phyloP scores from a whole-genome alignment of 1,139 yeast species.

The Suzukiozyma palmioleophila region DNA sequence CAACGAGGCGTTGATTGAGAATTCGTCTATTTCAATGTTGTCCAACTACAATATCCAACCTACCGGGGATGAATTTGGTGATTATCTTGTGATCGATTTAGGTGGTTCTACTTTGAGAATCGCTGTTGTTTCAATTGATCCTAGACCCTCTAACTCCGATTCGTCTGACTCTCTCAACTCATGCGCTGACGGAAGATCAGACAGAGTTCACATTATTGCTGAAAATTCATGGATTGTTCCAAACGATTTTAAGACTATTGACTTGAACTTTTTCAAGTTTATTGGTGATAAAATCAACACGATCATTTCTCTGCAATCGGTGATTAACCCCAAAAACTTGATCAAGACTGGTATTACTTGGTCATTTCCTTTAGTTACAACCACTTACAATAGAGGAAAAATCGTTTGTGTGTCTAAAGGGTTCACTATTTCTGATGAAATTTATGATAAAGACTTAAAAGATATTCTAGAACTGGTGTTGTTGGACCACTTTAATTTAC shows the following conservation, averaged over 20 bases:
- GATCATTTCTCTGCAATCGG: constrained; percentile 24
- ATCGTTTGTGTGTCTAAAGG: constrained; percentile 51
- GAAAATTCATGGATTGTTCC: constrained; percentile 40
- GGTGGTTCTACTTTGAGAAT: constrained; percentile 55
- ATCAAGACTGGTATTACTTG: constrained; percentile 51
- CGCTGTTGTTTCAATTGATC: constrained; percentile 38
- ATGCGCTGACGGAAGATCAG: constrained; percentile 12
- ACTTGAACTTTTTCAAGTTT: constrained; percentile 35
- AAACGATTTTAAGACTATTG: constrained; percentile 34
- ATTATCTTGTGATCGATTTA: constrained; percentile 45
- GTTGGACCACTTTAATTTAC: constrained; percentile 18
- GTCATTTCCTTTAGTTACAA: constrained; percentile 53
- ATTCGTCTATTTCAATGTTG: constrained; percentile 40
- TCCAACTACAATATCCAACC: constrained; percentile 43
- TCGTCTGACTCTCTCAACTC: neutral
- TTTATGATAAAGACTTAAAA: constrained; percentile 39
- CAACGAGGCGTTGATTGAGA: constrained; percentile 24
- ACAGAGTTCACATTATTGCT: constrained; percentile 25
- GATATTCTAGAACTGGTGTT: constrained; percentile 31
- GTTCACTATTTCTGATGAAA: constrained; percentile 37
- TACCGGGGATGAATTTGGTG: constrained; percentile 40
- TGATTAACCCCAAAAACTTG: constrained; percentile 13
- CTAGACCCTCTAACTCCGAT: constrained; percentile 9
- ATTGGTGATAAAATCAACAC: constrained; percentile 33
- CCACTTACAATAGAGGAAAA: constrained; percentile 40